Evolutionary conservation across 441 rosid genomes (phyloP).

Genomic region (Cnidoscolus chayamansa): DNA sequence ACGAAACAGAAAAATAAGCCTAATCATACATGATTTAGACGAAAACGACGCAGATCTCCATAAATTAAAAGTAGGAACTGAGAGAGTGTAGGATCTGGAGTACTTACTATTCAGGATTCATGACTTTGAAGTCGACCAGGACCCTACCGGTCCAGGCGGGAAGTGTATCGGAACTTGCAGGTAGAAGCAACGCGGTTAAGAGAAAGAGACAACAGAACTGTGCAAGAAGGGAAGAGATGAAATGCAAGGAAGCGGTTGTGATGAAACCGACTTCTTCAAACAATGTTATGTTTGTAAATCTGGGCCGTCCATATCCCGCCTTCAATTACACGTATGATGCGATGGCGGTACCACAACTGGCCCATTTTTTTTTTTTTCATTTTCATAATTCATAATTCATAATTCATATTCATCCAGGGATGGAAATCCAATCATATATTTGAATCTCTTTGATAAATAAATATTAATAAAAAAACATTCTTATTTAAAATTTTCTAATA

Average conservation of each 20-base stretch:
- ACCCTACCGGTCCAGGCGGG: slow-evolving; percentile 29
- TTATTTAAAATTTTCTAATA: too few species aligned
- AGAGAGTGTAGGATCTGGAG: background rate
- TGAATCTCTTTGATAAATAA: too few species aligned
- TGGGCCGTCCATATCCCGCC: slow-evolving; percentile 13
- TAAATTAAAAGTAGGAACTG: background rate
- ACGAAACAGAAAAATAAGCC: background rate
- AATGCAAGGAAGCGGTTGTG: background rate
- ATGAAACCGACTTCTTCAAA: slow-evolving; percentile 7
- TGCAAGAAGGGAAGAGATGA: background rate
- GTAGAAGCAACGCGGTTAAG: background rate
- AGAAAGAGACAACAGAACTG: too few species aligned
- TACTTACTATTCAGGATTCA: slow-evolving; percentile 30
- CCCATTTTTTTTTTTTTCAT: background rate
- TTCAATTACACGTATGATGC: background rate
- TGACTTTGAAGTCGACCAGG: slow-evolving; percentile 25
- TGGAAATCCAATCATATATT: too few species aligned
- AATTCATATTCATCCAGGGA: too few species aligned
- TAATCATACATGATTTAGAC: background rate
- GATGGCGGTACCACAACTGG: background rate
- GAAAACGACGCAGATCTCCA: background rate
- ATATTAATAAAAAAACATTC: too few species aligned
- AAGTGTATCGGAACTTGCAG: slow-evolving; percentile 18
- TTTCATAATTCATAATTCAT: background rate
- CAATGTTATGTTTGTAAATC: background rate